Conservation (phyloP, 75 land plant genomes). For the Cryptomeria japonica region DNA sequence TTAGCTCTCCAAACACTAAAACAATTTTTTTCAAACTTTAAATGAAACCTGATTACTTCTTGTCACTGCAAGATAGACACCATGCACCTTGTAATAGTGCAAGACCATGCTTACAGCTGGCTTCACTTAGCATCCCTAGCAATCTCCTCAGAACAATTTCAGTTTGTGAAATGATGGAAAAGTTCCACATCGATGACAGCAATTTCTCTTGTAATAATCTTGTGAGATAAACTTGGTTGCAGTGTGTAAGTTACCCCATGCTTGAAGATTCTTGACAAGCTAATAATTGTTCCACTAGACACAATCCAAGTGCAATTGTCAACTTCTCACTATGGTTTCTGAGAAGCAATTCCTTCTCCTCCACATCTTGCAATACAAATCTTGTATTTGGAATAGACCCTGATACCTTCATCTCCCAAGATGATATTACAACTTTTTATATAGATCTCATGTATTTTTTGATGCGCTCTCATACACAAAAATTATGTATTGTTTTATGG, state of each 20-base stretch:
- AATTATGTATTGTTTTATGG: neutral
- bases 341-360: neutral
- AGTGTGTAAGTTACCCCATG: neutral
- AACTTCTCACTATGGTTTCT: neutral
- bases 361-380: neutral
- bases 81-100: neutral
- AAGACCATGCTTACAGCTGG: neutral
- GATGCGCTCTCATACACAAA: neutral
- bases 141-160: neutral
- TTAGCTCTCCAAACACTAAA: slow-evolving; percentile 1
- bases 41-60: neutral
- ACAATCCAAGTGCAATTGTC: neutral
- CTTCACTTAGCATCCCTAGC: neutral
- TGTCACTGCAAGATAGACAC: neutral
- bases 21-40: neutral
- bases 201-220: neutral
- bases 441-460: neutral
- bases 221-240: neutral
- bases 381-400: neutral
- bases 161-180: neutral
- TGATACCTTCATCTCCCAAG: neutral
- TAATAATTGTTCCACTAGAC: neutral
- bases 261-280: neutral
- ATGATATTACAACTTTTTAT: neutral
- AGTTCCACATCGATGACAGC: neutral